Conservation (phyloP, 495 filamentous ascomycete genomes). For the Astrothelium macrocarpum region DNA sequence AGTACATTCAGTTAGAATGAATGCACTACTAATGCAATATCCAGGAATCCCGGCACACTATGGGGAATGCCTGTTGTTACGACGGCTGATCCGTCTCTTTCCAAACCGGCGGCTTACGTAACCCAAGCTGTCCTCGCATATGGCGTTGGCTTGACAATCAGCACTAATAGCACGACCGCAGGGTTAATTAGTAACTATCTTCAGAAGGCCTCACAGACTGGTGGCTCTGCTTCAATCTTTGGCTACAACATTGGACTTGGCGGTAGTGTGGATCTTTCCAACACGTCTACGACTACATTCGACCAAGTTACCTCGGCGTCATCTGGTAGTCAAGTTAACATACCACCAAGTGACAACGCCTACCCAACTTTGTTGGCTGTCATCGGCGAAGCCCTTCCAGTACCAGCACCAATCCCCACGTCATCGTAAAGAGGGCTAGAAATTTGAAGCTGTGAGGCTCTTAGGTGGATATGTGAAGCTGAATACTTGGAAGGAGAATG, state of each 20-base stretch:
- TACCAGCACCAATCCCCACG: not conserved
- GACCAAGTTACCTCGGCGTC: not conserved
- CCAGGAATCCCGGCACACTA: not conserved
- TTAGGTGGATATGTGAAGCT: not conserved
- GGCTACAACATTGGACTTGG: not conserved
- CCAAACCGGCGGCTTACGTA: not conserved
- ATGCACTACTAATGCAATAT: not conserved
- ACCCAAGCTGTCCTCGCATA: not conserved
- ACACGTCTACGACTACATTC: not conserved
- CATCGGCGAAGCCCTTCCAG: not conserved
- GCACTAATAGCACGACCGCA: not conserved
- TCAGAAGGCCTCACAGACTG: not conserved
- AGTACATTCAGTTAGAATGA: not conserved
- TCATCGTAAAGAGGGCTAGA: not conserved
- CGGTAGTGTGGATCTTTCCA: not conserved
- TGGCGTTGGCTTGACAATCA: not conserved
- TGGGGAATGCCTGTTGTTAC: not conserved
- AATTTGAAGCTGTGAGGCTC: not conserved
- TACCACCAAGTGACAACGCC: not conserved
- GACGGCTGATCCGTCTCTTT: not conserved
- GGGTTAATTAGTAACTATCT: not conserved
- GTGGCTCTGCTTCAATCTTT: not conserved
- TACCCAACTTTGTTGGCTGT: not conserved
- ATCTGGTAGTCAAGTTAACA: not conserved
- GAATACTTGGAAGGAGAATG: not conserved